Conservation (phyloP, 2,329 filamentous ascomycete genomes). For the Alternaria incomplexa region DNA sequence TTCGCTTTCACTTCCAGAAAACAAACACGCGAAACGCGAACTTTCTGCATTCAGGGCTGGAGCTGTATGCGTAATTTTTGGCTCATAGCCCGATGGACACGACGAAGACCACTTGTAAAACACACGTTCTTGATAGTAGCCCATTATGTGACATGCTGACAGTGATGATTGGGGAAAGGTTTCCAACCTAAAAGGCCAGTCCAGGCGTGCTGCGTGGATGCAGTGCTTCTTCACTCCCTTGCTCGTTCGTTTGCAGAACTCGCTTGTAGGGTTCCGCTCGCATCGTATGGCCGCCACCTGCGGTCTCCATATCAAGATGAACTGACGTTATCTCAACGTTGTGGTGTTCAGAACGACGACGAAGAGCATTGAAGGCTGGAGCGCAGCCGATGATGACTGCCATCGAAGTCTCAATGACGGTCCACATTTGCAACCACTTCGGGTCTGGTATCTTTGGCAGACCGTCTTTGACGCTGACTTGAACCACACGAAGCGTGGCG, state of each 20-base stretch:
- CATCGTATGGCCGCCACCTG: accelerated
- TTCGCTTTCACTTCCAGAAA: no score
- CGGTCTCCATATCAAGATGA: background rate
- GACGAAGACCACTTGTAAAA: no score
- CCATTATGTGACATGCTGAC: background rate
- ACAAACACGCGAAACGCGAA: no score
- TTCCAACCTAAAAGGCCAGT: background rate
- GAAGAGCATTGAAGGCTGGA: background rate
- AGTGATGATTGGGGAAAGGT: no score
- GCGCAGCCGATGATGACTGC: background rate
- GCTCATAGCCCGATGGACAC: background rate
- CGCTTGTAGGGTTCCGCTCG: no score
- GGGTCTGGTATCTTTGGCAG: background rate
- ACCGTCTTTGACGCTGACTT: background rate
- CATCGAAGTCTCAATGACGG: background rate
- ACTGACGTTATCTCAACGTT: background rate
- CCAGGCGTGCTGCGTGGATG: background rate
- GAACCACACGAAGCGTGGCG: background rate
- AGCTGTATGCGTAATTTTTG: accelerated
- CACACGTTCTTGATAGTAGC: background rate
- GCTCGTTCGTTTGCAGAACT: background rate
- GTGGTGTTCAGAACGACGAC: background rate
- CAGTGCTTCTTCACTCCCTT: background rate
- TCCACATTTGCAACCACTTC: background rate
- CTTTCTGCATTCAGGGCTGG: background rate